phyloP scores from a whole-genome alignment of 73 alveolate species.

The Loxodes magnus region DNA sequence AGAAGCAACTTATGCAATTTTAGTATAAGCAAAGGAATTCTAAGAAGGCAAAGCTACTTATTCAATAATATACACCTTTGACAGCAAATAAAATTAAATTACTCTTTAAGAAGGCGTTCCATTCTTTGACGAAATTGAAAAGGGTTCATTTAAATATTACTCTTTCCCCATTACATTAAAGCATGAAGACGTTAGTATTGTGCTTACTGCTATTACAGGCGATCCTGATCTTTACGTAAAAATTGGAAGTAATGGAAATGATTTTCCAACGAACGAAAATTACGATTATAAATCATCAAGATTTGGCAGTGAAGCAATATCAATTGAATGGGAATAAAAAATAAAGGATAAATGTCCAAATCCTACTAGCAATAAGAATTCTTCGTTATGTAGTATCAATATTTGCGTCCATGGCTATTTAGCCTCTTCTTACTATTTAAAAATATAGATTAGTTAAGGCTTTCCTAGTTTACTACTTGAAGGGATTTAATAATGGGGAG shows the following conservation, averaged over 20 bases:
- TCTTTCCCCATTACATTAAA: neutral
- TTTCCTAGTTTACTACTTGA: neutral
- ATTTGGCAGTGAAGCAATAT: conserved; percentile 7
- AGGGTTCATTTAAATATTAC: neutral
- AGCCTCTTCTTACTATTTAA: neutral
- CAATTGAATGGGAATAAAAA: conserved; percentile 1
- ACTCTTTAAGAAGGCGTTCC: neutral
- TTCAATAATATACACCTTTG: neutral
- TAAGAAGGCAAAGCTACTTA: conserved; percentile 3
- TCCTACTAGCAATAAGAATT: neutral
- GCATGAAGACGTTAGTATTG: conserved; percentile 2
- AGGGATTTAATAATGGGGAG: neutral
- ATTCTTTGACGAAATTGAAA: neutral
- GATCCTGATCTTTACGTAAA: conserved; percentile 7
- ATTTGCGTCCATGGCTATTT: neutral
- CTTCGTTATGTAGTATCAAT: neutral
- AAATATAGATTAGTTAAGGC: neutral
- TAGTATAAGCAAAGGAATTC: neutral
- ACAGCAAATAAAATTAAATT: neutral
- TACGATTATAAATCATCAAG: neutral
- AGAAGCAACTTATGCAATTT: conserved; percentile 1
- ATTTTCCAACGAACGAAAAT: neutral
- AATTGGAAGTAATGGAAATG: neutral
- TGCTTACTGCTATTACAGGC: neutral
- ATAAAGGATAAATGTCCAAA: neutral